These are phyloP conservation scores for Pilatotrama ljubarskyi DNA, from an alignment of 768 basidiomycete species.

Conservation along the genomic window DNA sequence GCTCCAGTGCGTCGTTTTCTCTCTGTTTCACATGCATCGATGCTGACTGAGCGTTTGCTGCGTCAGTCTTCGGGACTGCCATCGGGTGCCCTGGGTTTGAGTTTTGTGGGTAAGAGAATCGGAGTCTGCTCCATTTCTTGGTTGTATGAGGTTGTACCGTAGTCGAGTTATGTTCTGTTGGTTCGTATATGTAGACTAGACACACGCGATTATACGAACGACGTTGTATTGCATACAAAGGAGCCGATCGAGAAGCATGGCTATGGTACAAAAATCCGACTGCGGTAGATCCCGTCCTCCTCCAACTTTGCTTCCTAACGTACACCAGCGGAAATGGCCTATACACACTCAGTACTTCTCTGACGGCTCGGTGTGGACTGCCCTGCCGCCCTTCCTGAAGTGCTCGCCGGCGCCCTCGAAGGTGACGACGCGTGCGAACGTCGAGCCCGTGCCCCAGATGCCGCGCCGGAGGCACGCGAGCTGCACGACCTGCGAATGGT, in stretches of 20 bases:
- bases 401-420: constrained; percentile 31
- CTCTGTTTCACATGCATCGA: too few relatives aligned
- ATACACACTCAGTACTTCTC: constrained; percentile 11
- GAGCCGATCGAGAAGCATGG: too few relatives aligned
- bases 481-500: constrained; percentile 47
- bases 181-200: too few relatives aligned
- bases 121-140: too few relatives aligned
- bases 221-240: too few relatives aligned
- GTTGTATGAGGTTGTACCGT: too few relatives aligned
- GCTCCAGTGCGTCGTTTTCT: constrained; percentile 39
- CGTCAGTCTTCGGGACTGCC: constrained; percentile 42
- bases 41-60: not conserved
- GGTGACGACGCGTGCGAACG: constrained; percentile 45
- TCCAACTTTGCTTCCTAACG: too few relatives aligned
- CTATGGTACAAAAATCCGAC: too few relatives aligned
- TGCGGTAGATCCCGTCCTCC: too few relatives aligned
- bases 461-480: constrained; percentile 44
- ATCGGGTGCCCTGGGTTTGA: constrained; percentile 54
- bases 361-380: constrained; percentile 15
- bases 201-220: too few relatives aligned
- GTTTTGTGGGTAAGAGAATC: constrained; percentile 51
- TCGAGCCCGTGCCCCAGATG: constrained; percentile 47
- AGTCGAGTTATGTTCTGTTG: too few relatives aligned
- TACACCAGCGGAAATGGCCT: too few relatives aligned
- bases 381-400: constrained; percentile 14